Evolutionary conservation across 1,284 basidiomycete species (phyloP).

Genomic region (Ganoderma lingzhi): DNA sequence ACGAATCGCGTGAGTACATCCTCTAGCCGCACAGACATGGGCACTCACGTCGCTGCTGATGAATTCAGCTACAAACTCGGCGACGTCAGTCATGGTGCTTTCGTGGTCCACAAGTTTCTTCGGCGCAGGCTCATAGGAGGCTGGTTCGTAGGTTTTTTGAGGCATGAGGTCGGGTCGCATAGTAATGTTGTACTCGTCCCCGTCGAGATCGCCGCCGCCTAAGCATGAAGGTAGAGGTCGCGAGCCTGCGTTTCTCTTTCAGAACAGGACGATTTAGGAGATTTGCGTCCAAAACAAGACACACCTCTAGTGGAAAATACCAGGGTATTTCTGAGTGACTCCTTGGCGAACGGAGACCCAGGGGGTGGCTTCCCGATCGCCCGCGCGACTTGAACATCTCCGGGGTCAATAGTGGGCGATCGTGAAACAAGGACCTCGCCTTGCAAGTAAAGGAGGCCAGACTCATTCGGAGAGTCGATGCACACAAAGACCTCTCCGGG

Average conservation of each 20-base stretch:
- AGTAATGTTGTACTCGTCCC: conserved; percentile 65
- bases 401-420: conserved; percentile 73
- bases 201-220: conserved; percentile 74
- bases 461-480: conserved; percentile 50
- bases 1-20: not conserved
- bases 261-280: not conserved
- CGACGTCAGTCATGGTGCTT: conserved; percentile 74
- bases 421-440: conserved; percentile 67
- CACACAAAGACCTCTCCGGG: conserved; percentile 68
- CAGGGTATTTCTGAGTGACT: conserved; percentile 62
- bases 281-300: conserved; percentile 4
- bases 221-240: conserved; percentile 67
- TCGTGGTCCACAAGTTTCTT: conserved; percentile 57
- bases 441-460: conserved; percentile 54
- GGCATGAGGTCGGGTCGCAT: conserved; percentile 33
- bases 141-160: conserved; percentile 47
- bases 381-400: conserved; percentile 66
- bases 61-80: conserved; percentile 77
- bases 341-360: conserved; percentile 58
- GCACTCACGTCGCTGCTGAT: conserved; percentile 67
- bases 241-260: conserved; percentile 47
- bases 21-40: not conserved
- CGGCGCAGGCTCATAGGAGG: conserved; percentile 58
- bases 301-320: conserved; percentile 65
- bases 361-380: conserved; percentile 67